A percentile compares a stretch with the other conserved stretches of the same genome.
Conservation (phyloP, 2,329 filamentous ascomycete genomes). For the Cylindrodendrum hubeiense region DNA sequence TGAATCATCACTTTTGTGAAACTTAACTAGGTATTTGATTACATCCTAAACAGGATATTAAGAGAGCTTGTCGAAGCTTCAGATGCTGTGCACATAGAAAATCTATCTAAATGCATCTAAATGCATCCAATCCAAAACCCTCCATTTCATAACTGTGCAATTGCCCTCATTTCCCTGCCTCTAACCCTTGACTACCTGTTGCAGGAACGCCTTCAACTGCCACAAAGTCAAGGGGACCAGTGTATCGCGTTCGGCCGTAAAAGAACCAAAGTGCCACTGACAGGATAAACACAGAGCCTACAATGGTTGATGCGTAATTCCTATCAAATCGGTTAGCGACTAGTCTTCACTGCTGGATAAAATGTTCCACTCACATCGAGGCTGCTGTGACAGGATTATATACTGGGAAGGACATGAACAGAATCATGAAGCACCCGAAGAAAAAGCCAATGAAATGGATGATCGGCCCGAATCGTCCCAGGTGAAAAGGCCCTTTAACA, state of each 20-base stretch:
- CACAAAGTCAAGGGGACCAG: not conserved
- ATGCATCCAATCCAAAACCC: not conserved
- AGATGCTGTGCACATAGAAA: too few relatives aligned
- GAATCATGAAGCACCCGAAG: conserved; percentile 20
- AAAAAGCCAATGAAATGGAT: conserved; percentile 9
- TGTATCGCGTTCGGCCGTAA: conserved; percentile 2
- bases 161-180: not conserved
- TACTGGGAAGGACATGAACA: conserved; percentile 27
- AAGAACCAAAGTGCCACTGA: not conserved
- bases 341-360: not conserved
- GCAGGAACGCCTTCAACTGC: not conserved
- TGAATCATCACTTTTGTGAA: too few relatives aligned
- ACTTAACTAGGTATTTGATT: too few relatives aligned
- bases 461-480: not conserved
- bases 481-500: conserved; percentile 13
- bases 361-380: conserved; percentile 13
- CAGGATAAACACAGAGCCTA: conserved; percentile 13
- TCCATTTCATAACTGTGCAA: not conserved
- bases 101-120: too few relatives aligned
- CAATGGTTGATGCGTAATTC: conserved; percentile 17
- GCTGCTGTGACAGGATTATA: conserved; percentile 11
- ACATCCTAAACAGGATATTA: too few relatives aligned
- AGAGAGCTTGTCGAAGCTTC: too few relatives aligned
- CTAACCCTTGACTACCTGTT: not conserved
- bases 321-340: not conserved